Evolutionary conservation across 1,284 basidiomycete genomes (phyloP).

Genomic region (Marasmius sp.): DNA sequence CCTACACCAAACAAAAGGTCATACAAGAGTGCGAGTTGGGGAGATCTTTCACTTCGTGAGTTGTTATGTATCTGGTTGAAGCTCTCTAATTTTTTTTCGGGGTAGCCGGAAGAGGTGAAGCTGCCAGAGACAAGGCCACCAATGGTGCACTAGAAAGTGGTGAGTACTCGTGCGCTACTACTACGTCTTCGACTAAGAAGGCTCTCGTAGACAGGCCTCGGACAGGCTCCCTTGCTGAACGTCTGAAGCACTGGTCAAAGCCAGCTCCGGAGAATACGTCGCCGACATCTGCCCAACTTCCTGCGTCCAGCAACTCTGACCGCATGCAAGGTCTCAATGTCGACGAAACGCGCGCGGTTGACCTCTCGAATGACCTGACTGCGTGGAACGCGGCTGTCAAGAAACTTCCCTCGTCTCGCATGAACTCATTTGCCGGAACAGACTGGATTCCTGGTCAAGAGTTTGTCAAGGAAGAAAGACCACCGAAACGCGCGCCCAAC

Average conservation of each 20-base stretch:
- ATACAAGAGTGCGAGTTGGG: slow-evolving; percentile 20
- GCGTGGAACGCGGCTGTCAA: neutral
- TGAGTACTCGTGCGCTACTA: neutral
- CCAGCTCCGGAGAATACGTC: neutral
- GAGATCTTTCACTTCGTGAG: slow-evolving; percentile 36
- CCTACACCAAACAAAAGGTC: slow-evolving; percentile 5
- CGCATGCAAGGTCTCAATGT: neutral
- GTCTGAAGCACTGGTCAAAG: neutral
- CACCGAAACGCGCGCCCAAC: neutral
- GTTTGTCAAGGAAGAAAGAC: neutral
- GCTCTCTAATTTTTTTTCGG: neutral
- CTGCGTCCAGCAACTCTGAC: neutral
- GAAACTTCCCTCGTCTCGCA: neutral
- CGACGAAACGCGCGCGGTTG: neutral
- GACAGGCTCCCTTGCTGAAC: neutral
- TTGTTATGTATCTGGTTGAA: neutral
- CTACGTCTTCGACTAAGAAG: neutral
- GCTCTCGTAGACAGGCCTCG: neutral
- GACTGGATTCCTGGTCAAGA: neutral
- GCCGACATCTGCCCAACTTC: neutral
- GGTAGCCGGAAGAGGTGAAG: slow-evolving; percentile 18
- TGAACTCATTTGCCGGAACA: neutral
- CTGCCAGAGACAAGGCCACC: neutral
- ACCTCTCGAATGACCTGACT: neutral
- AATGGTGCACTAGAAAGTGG: neutral